phyloP scores from a whole-genome alignment of 2,329 filamentous ascomycete genomes.

The Colletotrichum echinochloae region DNA sequence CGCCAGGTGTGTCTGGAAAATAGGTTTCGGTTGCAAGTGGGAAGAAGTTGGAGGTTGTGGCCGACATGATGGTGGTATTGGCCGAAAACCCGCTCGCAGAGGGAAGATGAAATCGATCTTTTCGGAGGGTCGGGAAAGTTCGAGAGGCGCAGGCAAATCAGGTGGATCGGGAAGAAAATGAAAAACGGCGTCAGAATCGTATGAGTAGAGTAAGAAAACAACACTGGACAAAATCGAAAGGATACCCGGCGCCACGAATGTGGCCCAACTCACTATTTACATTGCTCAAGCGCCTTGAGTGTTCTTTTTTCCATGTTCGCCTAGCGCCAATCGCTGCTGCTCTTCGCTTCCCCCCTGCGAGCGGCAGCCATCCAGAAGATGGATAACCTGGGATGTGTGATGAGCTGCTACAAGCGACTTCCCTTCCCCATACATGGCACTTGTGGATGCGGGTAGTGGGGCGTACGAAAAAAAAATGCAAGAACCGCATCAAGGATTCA shows the following conservation, averaged over 20 bases:
- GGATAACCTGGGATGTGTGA: background rate
- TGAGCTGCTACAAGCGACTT: background rate
- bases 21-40: conserved; percentile 58
- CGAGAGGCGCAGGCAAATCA: conserved; percentile 7
- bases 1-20: conserved; percentile 49
- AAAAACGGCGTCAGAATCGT: conserved; percentile 36
- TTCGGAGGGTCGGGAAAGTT: background rate
- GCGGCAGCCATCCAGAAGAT: conserved; percentile 16
- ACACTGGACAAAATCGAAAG: conserved; percentile 38
- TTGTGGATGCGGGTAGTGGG: conserved; percentile 22
- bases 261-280: conserved; percentile 41
- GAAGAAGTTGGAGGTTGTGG: conserved; percentile 53
- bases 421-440: conserved; percentile 22
- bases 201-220: conserved; percentile 38
- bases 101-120: background rate
- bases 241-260: conserved; percentile 41
- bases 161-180: background rate
- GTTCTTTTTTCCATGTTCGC: background rate
- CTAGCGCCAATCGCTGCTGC: conserved; percentile 20
- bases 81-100: conserved; percentile 20
- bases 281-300: conserved; percentile 24
- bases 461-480: conserved; percentile 12
- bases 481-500: conserved; percentile 29
- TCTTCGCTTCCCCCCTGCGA: background rate
- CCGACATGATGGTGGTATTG: conserved; percentile 52